Evolutionary conservation across 208 protist species (phyloP).

Genomic region (Strigomonas culicis): DNA sequence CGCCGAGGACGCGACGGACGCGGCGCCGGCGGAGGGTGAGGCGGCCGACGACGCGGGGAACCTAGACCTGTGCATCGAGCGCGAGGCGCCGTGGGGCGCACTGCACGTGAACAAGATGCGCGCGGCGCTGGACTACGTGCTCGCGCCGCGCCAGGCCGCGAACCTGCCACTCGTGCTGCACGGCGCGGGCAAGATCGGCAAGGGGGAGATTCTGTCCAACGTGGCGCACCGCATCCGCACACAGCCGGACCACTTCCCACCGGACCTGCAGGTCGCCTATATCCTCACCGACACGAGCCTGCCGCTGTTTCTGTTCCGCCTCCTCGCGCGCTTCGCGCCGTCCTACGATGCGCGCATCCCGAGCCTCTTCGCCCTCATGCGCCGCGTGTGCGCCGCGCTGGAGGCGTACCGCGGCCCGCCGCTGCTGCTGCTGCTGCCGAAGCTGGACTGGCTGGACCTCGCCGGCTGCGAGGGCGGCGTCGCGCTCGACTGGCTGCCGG

Average conservation of each 20-base stretch:
- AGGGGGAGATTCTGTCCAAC: constrained; percentile 51
- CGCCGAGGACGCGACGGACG: constrained; percentile 23
- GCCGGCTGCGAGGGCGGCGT: constrained; percentile 37
- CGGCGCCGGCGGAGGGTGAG: background rate
- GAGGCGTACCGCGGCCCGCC: constrained; percentile 43
- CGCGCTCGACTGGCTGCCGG: constrained; percentile 64
- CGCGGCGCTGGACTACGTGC: constrained; percentile 35
- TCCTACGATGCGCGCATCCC: constrained; percentile 23
- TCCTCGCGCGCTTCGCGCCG: constrained; percentile 46
- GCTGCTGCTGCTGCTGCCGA: constrained; percentile 48
- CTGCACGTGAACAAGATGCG: constrained; percentile 39
- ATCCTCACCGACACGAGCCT: constrained; percentile 35
- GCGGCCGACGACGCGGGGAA: background rate
- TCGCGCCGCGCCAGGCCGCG: constrained; percentile 22
- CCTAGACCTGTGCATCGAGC: background rate
- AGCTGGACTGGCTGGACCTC: constrained; percentile 55
- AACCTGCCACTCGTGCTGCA: constrained; percentile 70
- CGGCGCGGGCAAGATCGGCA: constrained; percentile 51
- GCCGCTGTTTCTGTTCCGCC: constrained; percentile 48
- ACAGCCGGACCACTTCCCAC: constrained; percentile 15
- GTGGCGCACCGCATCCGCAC: constrained; percentile 24
- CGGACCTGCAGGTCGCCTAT: constrained; percentile 38
- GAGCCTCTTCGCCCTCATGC: constrained; percentile 37
- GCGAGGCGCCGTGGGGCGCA: constrained; percentile 19
- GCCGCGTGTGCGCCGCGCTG: constrained; percentile 42